Percentiles rank a stretch among this genome's conserved stretches.
These are phyloP conservation scores for Citrus unshiu DNA, from an alignment of 345 rosid species.

Conservation along the genomic window DNA sequence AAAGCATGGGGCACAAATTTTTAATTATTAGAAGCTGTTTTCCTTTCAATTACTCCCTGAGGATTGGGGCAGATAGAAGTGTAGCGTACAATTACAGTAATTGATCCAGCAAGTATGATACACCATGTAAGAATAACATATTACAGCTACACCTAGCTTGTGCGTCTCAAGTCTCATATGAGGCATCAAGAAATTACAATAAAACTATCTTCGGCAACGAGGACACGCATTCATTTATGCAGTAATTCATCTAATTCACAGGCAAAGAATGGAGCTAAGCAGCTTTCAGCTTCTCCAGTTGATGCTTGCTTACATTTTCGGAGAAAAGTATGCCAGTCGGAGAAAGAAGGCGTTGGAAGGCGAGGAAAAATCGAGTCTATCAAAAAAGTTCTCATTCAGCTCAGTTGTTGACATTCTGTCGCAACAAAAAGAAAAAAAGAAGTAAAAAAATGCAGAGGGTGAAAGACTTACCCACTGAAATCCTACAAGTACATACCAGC, in stretches of 20 bases:
- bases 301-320: slow-evolving; percentile 31
- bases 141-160: neutral
- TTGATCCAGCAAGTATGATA: neutral
- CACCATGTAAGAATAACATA: neutral
- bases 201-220: slow-evolving; percentile 2
- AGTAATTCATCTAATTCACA: neutral
- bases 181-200: neutral
- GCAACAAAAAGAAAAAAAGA: neutral
- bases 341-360: slow-evolving; percentile 59
- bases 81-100: neutral
- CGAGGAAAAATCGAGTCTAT: slow-evolving; percentile 55
- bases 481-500: slow-evolving; percentile 65
- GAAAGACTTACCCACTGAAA: slow-evolving; percentile 68
- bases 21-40: too few species aligned
- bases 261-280: slow-evolving; percentile 19
- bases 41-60: neutral
- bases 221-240: neutral
- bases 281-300: slow-evolving; percentile 41
- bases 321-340: slow-evolving; percentile 49
- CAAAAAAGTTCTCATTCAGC: neutral
- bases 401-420: neutral
- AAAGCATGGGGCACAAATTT: too few species aligned
- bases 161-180: neutral
- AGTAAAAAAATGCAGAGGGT: slow-evolving; percentile 2
- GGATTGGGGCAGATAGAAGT: neutral